A percentile compares a stretch with the other conserved stretches of the same genome.
Conservation (phyloP, 495 filamentous ascomycete species). For the Penicillium egyptiacum region DNA sequence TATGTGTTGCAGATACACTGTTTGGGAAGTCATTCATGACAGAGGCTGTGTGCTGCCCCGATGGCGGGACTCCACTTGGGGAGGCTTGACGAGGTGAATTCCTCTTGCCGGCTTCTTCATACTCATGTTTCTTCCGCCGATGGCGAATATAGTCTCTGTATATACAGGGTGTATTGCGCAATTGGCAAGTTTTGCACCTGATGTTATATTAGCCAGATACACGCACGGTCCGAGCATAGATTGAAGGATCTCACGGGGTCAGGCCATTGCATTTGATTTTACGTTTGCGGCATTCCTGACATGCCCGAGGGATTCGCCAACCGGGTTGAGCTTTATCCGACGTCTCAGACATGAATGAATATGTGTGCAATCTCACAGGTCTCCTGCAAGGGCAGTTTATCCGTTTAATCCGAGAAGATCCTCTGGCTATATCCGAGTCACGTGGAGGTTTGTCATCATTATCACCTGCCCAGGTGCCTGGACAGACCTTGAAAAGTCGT, state of each 20-base stretch:
- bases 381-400: conserved; percentile 6
- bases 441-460: conserved; percentile 7
- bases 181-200: conserved; percentile 43
- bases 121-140: conserved; percentile 38
- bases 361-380: conserved; percentile 1
- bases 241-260: conserved; percentile 29
- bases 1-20: conserved; percentile 47
- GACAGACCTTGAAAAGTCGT: no score
- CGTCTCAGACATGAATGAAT: conserved; percentile 33
- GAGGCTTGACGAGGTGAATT: conserved; percentile 15
- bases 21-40: conserved; percentile 37
- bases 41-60: conserved; percentile 22
- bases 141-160: conserved; percentile 46
- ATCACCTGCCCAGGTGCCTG: no score
- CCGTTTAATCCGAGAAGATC: conserved; percentile 21
- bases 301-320: conserved; percentile 46
- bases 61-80: conserved; percentile 17
- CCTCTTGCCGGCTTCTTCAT: conserved; percentile 10
- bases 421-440: conserved; percentile 29
- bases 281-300: conserved; percentile 45
- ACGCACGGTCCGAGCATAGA: neutral
- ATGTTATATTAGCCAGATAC: neutral
- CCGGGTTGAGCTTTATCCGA: conserved; percentile 20
- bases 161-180: conserved; percentile 36
- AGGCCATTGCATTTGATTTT: conserved; percentile 48